These are phyloP conservation scores for Xylaria sp. DNA, from an alignment of 2,329 filamentous ascomycete genomes.

Conservation along the genomic window DNA sequence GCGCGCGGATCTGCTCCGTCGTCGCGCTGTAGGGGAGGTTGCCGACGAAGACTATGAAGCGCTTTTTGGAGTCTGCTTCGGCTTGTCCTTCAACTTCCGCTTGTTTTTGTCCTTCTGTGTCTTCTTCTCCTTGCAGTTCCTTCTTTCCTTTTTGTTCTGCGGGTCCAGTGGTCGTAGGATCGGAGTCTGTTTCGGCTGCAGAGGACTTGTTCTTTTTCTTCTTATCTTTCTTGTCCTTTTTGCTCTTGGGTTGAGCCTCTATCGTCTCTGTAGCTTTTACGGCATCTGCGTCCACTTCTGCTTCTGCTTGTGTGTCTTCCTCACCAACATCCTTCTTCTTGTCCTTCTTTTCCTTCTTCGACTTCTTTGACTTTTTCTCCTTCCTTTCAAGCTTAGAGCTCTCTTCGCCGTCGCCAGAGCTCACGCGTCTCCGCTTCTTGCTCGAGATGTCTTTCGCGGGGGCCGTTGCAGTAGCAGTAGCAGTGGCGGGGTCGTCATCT, in stretches of 20 bases:
- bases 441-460: slow-evolving; percentile 30
- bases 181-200: slow-evolving; percentile 7
- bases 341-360: slow-evolving; percentile 33
- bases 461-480: not conserved
- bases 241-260: slow-evolving; percentile 3
- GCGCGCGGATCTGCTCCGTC: slow-evolving; percentile 71
- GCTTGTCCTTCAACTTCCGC: not conserved
- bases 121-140: slow-evolving; percentile 22
- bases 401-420: slow-evolving; percentile 27
- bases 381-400: slow-evolving; percentile 17
- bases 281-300: slow-evolving; percentile 44
- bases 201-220: slow-evolving; percentile 37
- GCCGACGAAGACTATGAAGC: slow-evolving; percentile 86
- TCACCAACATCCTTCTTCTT: slow-evolving; percentile 36
- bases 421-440: slow-evolving; percentile 47
- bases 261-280: slow-evolving; percentile 1
- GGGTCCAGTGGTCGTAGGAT: slow-evolving; percentile 29
- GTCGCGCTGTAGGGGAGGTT: slow-evolving; percentile 91
- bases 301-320: not conserved
- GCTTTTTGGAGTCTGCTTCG: slow-evolving; percentile 51
- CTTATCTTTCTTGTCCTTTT: slow-evolving; percentile 46
- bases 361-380: slow-evolving; percentile 29
- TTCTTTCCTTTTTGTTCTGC: slow-evolving; percentile 30
- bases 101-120: slow-evolving; percentile 32
- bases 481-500: slow-evolving; percentile 42